Evolutionary conservation across 2,329 filamentous ascomycete genomes (phyloP), one percentile per base, ranked within the genome.

Genomic region (Emydomyces testavorans): DNA sequence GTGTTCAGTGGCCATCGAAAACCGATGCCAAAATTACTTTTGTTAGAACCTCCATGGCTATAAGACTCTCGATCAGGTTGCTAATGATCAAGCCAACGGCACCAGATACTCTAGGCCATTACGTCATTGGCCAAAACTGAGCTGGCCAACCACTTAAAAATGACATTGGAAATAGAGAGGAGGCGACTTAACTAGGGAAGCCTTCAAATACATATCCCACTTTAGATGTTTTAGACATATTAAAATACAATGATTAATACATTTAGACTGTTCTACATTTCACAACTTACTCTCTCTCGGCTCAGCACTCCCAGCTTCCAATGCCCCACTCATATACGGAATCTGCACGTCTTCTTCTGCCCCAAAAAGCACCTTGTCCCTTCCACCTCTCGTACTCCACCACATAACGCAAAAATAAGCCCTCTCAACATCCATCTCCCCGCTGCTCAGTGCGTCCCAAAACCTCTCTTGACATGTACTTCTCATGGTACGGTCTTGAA

Each of bases 371-470:
- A 80, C 69, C 56, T 71, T 64, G 50, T 80, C 77, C 40, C 75
- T 67, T 0, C 79, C 79, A 3, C 78, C 77, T 50, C 75, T 62
- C 62, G 78, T 67, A 66, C 80, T 84, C 89, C 89, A 94, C 89
- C 89, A 95, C 1, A 79, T 78, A 15, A 94, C 83, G 41, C 83
- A 87, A 26, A 84, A 74, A 34, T 82, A 78, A 5, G 85, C 82
- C 51, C 87, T 76, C 61, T 93, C 85, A 20, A 93, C 82, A 64
- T 94, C 88, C 79, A 94, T 83, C 67, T 94, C 87, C 2, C 87
- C 87, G 56, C 76, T 80, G 34, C 81, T 81, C 7, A 94, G 66
- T 2, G 87, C 75, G 50, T 92, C 81, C 80, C 85, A 88, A 63
- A 93, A 83, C 42, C 87, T 72, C 53, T 79, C 74, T 59, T 80